A percentile compares a stretch with the other conserved stretches of the same genome.
phyloP scores from a whole-genome alignment of 1,284 basidiomycete genomes.

The Sparassis latifolia region DNA sequence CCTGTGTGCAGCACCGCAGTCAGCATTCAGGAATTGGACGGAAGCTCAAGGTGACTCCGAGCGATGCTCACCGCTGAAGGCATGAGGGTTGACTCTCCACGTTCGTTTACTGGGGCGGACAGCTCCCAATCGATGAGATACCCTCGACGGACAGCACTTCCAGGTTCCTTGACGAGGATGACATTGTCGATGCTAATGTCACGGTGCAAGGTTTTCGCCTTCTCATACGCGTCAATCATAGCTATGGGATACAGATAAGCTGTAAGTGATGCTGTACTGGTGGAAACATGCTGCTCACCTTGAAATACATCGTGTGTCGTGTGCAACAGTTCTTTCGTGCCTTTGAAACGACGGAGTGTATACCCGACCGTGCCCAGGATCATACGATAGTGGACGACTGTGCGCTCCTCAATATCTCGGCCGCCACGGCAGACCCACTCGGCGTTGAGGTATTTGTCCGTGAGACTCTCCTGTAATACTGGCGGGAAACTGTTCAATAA shows the following conservation, averaged over 20 bases:
- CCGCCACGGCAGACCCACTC: neutral
- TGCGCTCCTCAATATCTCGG: neutral
- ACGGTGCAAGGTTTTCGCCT: constrained; percentile 4
- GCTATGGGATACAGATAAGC: constrained; percentile 1
- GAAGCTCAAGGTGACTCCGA: too few relatives aligned
- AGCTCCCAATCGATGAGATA: constrained; percentile 11
- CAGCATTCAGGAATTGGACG: too few relatives aligned
- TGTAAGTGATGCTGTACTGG: neutral
- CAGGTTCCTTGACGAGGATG: constrained; percentile 3
- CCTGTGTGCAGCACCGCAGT: too few relatives aligned
- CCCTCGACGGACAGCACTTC: neutral
- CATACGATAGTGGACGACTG: constrained; percentile 6
- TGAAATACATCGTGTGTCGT: constrained; percentile 1
- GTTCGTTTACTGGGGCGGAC: neutral
- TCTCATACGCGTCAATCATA: constrained; percentile 1
- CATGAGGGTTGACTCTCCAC: neutral
- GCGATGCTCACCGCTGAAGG: too few relatives aligned
- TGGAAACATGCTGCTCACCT: neutral
- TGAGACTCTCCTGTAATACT: neutral
- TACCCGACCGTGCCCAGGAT: constrained; percentile 4
- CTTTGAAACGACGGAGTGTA: constrained; percentile 1
- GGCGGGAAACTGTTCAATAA: neutral
- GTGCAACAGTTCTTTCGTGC: constrained; percentile 6
- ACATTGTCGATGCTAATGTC: constrained; percentile 8
- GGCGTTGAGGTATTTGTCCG: neutral